Evolutionary conservation across 2,329 filamentous ascomycete genomes (phyloP), one percentile per base, ranked within the genome.

Genomic region (Lanzia echinophila): DNA sequence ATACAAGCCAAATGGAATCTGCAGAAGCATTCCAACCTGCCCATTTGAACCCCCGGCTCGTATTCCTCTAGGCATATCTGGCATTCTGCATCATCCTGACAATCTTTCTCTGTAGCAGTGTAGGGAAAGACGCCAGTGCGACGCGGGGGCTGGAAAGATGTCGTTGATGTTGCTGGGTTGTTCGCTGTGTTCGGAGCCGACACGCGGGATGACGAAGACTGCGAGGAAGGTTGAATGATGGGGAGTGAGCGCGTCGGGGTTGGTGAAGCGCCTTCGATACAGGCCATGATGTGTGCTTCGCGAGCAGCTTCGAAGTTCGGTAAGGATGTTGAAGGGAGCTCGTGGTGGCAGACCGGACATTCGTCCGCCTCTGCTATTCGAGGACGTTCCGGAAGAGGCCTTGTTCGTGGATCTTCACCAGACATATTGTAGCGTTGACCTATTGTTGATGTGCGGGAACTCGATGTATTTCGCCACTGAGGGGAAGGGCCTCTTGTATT

Each of bases 261-360:
- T 56, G 28, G 48, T 56, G 43, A n/a, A n/a, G 55, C 58, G 22
- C 47, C 52, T 20, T 56, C 53, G 13, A 86, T 82, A 63, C 83
- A 86, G 7, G 68, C 66, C 31, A 72, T 75, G 55, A 86, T 82
- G 61, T 86, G 83, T 31, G 72, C 68, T 62, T 83, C 80, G 32
- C 82, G 76, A 12, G 79, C 70, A 3, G 68, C 60, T 62, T 84
- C 80, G 53, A 72, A 80, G 57, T 83, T 75, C 2, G 75, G 67
- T 2, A 84, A 71, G 4, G 67, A 68, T 17, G 74, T 73, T 2
- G 81, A 77, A 0, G 87, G 86, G 3, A 90, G 75, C 69, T 90
- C 86, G 36, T 75, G 71, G 63, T 88, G 86, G 62, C 88, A 92
- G 43, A 91, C 79, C 0, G 87, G 87, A 58, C 88, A 92, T 63